These are phyloP conservation scores for Gaeumannomyces tritici DNA, from an alignment of 2,329 filamentous ascomycete genomes.

Conservation along the genomic window DNA sequence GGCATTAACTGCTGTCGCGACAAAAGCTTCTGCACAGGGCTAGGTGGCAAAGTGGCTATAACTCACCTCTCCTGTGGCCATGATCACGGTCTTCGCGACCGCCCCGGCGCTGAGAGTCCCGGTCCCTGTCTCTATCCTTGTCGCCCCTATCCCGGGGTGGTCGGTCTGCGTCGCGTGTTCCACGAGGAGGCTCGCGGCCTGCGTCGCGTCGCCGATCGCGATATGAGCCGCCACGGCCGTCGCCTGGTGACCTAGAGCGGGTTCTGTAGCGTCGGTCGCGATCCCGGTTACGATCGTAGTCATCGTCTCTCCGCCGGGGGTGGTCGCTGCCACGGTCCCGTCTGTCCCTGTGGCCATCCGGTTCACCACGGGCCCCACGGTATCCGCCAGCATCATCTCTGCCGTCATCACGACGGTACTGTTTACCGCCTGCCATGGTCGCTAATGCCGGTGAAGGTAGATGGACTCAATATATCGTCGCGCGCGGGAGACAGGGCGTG, in stretches of 20 bases:
- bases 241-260: slow-evolving; percentile 5
- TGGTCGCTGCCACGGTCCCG: slow-evolving; percentile 2
- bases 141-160: neutral
- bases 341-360: slow-evolving; percentile 2
- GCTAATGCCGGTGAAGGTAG: neutral
- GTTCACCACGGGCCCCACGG: neutral
- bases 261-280: slow-evolving; percentile 8
- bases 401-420: slow-evolving; percentile 9
- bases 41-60: neutral
- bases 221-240: neutral
- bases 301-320: slow-evolving; percentile 3
- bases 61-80: slow-evolving; percentile 3
- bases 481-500: neutral
- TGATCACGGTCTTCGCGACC: neutral
- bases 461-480: neutral
- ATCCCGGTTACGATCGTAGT: slow-evolving; percentile 3
- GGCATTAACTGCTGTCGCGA: neutral
- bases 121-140: slow-evolving; percentile 4
- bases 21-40: neutral
- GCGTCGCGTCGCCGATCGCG: neutral
- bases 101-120: neutral
- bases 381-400: slow-evolving; percentile 2
- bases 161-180: neutral
- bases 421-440: slow-evolving; percentile 5
- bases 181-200: neutral